phyloP scores from a whole-genome alignment of 805 yeast species.

The Zygotorulaspora danielsina region DNA sequence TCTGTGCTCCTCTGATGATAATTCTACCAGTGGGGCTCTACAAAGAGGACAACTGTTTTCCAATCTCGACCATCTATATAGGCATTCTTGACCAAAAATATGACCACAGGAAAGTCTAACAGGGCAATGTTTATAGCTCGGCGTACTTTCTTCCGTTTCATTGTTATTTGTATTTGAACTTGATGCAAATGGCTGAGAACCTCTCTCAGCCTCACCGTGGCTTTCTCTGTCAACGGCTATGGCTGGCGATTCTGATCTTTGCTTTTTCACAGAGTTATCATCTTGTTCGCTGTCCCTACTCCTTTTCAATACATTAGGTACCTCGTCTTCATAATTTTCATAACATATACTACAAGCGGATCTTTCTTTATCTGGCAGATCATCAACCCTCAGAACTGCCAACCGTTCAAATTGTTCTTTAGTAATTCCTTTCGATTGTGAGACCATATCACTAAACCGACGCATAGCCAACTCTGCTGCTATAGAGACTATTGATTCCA shows the following conservation, averaged over 20 bases:
- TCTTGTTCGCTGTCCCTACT: constrained; percentile 26
- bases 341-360: constrained; percentile 62
- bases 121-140: constrained; percentile 53
- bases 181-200: background rate
- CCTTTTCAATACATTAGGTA: constrained; percentile 22
- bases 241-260: constrained; percentile 17
- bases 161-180: background rate
- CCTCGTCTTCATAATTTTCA: constrained; percentile 43
- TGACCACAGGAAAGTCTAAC: constrained; percentile 81
- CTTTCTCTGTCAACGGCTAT: constrained; percentile 2
- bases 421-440: constrained; percentile 50
- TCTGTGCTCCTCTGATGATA: constrained; percentile 7
- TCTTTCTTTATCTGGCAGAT: constrained; percentile 30
- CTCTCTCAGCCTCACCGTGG: constrained; percentile 7
- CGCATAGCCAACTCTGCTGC: constrained; percentile 69
- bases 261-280: constrained; percentile 21
- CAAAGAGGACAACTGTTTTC: constrained; percentile 85
- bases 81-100: constrained; percentile 79
- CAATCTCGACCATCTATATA: constrained; percentile 73
- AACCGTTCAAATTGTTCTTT: constrained; percentile 49
- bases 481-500: constrained; percentile 56
- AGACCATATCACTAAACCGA: constrained; percentile 50
- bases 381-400: constrained; percentile 36
- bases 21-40: constrained; percentile 49
- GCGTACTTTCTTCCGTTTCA: constrained; percentile 15